Evolutionary conservation across 352 stramenopile genomes (phyloP).

Genomic region (Phytopythium helicoides): DNA sequence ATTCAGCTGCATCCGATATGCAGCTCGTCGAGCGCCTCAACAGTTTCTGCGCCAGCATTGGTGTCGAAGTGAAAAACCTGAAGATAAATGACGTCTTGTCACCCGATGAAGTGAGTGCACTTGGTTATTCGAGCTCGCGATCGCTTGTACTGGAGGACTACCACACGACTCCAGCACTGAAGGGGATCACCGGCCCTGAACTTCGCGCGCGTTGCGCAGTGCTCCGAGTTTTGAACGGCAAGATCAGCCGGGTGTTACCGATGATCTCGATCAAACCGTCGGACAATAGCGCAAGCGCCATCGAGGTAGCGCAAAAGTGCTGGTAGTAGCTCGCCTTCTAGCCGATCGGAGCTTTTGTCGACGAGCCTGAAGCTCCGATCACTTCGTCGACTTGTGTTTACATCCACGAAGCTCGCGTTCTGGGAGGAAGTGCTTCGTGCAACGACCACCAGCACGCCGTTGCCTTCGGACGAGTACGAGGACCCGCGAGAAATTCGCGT

Average conservation of each 20-base stretch:
- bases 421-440: constrained; percentile 92
- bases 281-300: constrained; percentile 38
- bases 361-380: constrained; percentile 73
- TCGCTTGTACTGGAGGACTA: constrained; percentile 67
- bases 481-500: constrained; percentile 97
- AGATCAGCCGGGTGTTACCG: constrained; percentile 82
- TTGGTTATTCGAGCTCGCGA: constrained; percentile 15
- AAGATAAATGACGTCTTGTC: constrained; percentile 60
- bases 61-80: constrained; percentile 82
- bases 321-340: constrained; percentile 9
- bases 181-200: constrained; percentile 50
- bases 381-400: constrained; percentile 84
- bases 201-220: constrained; percentile 91
- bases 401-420: constrained; percentile 92
- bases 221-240: constrained; percentile 91
- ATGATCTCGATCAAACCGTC: constrained; percentile 75
- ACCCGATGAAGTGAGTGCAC: constrained; percentile 21
- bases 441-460: constrained; percentile 95
- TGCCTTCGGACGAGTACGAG: constrained; percentile 99
- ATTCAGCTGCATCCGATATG: constrained; percentile 73
- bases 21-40: constrained; percentile 86
- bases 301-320: constrained; percentile 37
- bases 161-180: constrained; percentile 67
- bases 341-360: constrained; percentile 53
- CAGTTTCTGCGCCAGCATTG: constrained; percentile 70